Conservation (phyloP, 2,329 filamentous ascomycete genomes). For the Neofusicoccum umdonicola region DNA sequence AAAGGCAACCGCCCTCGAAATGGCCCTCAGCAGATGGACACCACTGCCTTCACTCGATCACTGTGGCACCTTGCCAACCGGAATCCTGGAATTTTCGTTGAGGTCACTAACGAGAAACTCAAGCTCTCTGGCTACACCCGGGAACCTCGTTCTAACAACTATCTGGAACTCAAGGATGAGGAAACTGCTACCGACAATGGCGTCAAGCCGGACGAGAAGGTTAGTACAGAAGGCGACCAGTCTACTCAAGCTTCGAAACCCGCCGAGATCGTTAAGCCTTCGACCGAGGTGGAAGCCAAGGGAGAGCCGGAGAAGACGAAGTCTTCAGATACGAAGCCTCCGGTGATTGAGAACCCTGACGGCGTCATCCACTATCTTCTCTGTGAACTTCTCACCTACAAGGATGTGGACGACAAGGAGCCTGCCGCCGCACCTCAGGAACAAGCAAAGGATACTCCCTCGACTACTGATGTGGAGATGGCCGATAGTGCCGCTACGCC, state of each 20-base stretch:
- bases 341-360: conserved; percentile 86
- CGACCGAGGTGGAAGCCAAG: conserved; percentile 46
- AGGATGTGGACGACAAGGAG: conserved; percentile 87
- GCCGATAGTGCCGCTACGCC: conserved; percentile 26
- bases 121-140: conserved; percentile 65
- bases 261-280: conserved; percentile 26
- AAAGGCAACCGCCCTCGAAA: conserved; percentile 36
- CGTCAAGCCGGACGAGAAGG: not conserved
- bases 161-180: conserved; percentile 52
- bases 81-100: conserved; percentile 79
- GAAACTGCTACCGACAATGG: conserved; percentile 27
- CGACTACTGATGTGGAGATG: conserved; percentile 50
- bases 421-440: conserved; percentile 44
- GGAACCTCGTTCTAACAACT: conserved; percentile 45
- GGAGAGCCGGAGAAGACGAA: conserved; percentile 65
- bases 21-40: conserved; percentile 53
- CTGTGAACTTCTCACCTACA: conserved; percentile 86
- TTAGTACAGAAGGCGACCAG: conserved; percentile 34
- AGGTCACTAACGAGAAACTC: conserved; percentile 81
- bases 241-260: not conserved
- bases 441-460: conserved; percentile 36
- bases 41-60: conserved; percentile 69
- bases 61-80: conserved; percentile 79
- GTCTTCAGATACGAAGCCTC: conserved; percentile 69
- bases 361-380: conserved; percentile 94